A percentile compares a stretch with the other conserved stretches of the same genome.
phyloP scores from a whole-genome alignment of 768 basidiomycete genomes.

The Trametes villosa region DNA sequence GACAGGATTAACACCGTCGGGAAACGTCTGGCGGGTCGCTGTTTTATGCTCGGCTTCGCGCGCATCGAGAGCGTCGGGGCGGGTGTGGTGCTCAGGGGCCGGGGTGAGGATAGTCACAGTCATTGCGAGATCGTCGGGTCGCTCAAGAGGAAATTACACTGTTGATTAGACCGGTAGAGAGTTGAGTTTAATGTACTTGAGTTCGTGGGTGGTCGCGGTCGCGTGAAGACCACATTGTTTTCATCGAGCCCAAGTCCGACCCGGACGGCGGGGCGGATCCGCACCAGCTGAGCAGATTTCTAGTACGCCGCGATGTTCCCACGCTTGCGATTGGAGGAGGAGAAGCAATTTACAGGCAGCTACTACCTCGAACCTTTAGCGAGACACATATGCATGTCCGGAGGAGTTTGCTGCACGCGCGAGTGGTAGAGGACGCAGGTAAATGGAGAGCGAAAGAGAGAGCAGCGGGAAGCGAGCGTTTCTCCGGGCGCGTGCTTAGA shows the following conservation, averaged over 20 bases:
- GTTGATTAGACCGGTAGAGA: not conserved
- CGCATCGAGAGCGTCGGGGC: not conserved
- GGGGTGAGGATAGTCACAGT: constrained; percentile 5
- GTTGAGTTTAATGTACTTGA: constrained; percentile 2
- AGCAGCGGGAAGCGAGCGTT: too few relatives aligned
- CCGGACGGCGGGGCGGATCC: too few relatives aligned
- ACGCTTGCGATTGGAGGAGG: too few relatives aligned
- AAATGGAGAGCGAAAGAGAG: too few relatives aligned
- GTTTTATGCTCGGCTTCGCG: not conserved
- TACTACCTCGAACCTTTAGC: too few relatives aligned
- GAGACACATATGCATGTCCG: too few relatives aligned
- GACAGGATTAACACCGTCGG: constrained; percentile 54
- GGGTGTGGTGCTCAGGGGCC: not conserved
- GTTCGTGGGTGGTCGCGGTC: not conserved
- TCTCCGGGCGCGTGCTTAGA: not conserved
- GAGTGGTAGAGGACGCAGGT: too few relatives aligned
- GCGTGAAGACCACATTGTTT: not conserved
- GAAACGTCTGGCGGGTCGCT: not conserved
- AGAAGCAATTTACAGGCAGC: too few relatives aligned
- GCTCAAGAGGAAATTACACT: not conserved
- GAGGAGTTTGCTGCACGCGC: too few relatives aligned
- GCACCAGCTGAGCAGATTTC: too few relatives aligned
- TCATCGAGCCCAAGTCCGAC: not conserved
- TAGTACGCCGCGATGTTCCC: too few relatives aligned
- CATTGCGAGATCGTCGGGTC: not conserved